Evolutionary conservation across 140 eudicot genomes (phyloP).

Genomic region (Bidens hawaiensis): DNA sequence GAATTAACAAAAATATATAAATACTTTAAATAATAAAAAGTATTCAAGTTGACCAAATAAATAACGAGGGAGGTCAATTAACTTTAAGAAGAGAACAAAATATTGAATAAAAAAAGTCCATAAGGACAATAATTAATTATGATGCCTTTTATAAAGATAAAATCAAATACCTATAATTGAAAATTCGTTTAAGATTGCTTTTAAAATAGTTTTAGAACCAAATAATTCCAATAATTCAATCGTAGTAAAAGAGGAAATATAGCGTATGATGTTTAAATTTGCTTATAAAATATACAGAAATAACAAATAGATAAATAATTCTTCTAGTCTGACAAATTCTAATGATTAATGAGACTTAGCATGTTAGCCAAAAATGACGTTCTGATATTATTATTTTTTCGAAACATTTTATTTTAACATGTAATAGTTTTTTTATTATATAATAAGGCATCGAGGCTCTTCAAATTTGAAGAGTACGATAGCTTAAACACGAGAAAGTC

Average conservation of each 20-base stretch:
- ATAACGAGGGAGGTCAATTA: slow-evolving; percentile 6
- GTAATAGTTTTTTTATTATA: not conserved
- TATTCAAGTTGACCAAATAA: slow-evolving; percentile 16
- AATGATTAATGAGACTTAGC: not conserved
- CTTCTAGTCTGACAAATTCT: not conserved
- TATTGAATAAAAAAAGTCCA: slow-evolving; percentile 2
- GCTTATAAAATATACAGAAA: not conserved
- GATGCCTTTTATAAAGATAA: not conserved
- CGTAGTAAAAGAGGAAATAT: not conserved
- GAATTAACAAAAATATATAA: not conserved
- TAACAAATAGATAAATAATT: not conserved
- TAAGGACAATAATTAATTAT: not conserved
- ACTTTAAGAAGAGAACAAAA: slow-evolving; percentile 4
- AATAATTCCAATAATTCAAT: not conserved
- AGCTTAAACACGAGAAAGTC: too few species aligned
- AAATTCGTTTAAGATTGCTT: not conserved
- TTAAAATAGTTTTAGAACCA: not conserved
- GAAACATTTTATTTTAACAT: not conserved
- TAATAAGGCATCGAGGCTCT: too few species aligned
- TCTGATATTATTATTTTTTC: not conserved
- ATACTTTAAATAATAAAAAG: not conserved
- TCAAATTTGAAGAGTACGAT: too few species aligned
- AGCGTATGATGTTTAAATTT: not conserved
- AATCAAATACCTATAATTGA: not conserved
- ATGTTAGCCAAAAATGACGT: not conserved